Evolutionary conservation across 208 protist species (phyloP), one percentile per base, ranked within the genome.

Genomic region (Leishmania major): DNA sequence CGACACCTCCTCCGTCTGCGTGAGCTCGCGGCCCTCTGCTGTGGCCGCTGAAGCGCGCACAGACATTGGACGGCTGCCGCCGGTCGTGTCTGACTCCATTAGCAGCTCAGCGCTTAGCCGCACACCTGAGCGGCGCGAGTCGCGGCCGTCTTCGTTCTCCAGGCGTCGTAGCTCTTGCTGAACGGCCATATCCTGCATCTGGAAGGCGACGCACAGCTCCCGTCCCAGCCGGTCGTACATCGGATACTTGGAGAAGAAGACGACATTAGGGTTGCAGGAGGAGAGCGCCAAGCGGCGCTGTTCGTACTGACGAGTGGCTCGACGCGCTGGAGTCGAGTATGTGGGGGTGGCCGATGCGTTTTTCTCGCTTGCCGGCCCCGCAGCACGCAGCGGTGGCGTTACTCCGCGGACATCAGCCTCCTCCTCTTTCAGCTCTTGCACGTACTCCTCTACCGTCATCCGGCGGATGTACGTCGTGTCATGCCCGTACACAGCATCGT

Each of bases 131-230:
- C 87, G 84, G 22, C 92, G 89, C 37, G 76, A 74, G 79, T 86
- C 77, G n/a, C 37, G 47, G 51, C 69, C 62, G 31, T 72, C 78
- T 57, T 84, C 75, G 5, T 35, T 49, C 60, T 76, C 77, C 25
- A 97, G 78, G 4, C 94, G 90, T 3, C 86, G 84, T 25, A 91
- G 55, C 83, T 97, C 92, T 69, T 92, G 83, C 74, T 91, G 84
- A 74, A 96, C 85, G n/a, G 87, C 86, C 86, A 88, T 89, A 82
- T 96, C 92, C 45, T 95, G 89, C 37, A 95, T 90, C 78, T 97
- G 94, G 76, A 94, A 94, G 37, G 91, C 67, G 17, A 97, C 90
- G 62, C 87, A 97, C 47, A 97, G 86, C 83, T 97, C 92, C 60
- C 87, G 89, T 10, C 94, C 94, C 49, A 91, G 87, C 22, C 88